Conservation (phyloP, 495 filamentous ascomycete species). For the Penicillium malachiteum region DNA sequence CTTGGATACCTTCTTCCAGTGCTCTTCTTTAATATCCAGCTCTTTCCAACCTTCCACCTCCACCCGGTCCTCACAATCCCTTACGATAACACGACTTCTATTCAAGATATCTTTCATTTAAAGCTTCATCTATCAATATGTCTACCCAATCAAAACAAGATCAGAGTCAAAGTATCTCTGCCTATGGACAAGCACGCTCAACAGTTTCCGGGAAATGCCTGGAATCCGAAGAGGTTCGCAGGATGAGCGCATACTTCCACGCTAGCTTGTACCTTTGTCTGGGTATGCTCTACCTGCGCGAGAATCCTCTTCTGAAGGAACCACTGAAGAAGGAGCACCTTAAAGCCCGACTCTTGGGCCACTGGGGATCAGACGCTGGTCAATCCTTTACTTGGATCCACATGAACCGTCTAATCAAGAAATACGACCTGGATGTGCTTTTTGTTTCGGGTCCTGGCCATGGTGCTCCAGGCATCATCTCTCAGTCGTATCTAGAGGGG, state of each 20-base stretch:
- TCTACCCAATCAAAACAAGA: neutral
- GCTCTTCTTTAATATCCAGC: neutral
- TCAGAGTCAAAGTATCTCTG: constrained; percentile 47
- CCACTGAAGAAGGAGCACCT: constrained; percentile 61
- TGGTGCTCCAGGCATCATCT: constrained; percentile 67
- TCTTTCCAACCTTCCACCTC: neutral
- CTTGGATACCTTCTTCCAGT: no score
- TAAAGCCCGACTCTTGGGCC: constrained; percentile 67
- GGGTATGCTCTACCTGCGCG: constrained; percentile 71
- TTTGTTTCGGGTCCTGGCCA: constrained; percentile 73
- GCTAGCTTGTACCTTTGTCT: constrained; percentile 70
- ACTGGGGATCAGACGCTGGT: constrained; percentile 72
- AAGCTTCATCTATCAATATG: no score
- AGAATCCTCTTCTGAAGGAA: constrained; percentile 65
- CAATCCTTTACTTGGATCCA: constrained; percentile 76
- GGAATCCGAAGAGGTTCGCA: constrained; percentile 59
- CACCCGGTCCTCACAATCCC: no score
- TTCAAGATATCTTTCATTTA: neutral
- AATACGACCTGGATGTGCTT: constrained; percentile 67
- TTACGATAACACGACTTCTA: neutral
- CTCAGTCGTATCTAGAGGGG: constrained; percentile 71
- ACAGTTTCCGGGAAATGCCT: constrained; percentile 59
- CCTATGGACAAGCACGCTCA: constrained; percentile 64
- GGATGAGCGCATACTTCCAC: constrained; percentile 66
- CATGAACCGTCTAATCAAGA: constrained; percentile 74